These are phyloP conservation scores for Phaffomyces thermotolerans DNA, from an alignment of 805 yeast genomes.

Conservation along the genomic window DNA sequence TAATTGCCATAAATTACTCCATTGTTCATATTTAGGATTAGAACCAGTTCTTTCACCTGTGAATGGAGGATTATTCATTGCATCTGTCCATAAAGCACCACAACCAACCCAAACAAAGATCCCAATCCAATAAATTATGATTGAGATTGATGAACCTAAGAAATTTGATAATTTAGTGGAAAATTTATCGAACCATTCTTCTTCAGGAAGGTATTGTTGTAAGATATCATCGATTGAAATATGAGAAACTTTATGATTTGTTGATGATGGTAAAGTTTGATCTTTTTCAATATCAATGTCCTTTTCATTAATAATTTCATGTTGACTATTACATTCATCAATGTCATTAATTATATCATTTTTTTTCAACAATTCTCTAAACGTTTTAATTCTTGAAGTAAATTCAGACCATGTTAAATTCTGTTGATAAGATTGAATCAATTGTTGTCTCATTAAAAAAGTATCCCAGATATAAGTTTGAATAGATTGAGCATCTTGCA, in stretches of 20 bases:
- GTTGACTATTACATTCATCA: no score
- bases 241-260: no score
- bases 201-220: background rate
- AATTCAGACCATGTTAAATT: conserved; percentile 7
- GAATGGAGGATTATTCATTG: conserved; percentile 6
- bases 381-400: conserved; percentile 5
- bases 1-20: conserved; percentile 9
- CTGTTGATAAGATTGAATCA: conserved; percentile 7
- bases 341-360: background rate
- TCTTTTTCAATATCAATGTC: no score
- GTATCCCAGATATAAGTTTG: conserved; percentile 10
- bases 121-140: conserved; percentile 6
- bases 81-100: conserved; percentile 8
- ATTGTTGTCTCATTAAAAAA: conserved; percentile 8
- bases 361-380: conserved; percentile 1
- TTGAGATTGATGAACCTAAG: conserved; percentile 5
- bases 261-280: no score
- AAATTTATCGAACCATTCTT: conserved; percentile 5
- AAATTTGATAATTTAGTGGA: conserved; percentile 2
- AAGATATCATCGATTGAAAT: no score
- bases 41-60: conserved; percentile 7
- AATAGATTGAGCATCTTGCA: conserved; percentile 8
- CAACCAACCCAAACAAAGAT: conserved; percentile 10
- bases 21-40: conserved; percentile 6
- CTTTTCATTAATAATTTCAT: background rate